Evolutionary conservation across 2,329 filamentous ascomycete genomes (phyloP).

Genomic region (Curvularia sp.): DNA sequence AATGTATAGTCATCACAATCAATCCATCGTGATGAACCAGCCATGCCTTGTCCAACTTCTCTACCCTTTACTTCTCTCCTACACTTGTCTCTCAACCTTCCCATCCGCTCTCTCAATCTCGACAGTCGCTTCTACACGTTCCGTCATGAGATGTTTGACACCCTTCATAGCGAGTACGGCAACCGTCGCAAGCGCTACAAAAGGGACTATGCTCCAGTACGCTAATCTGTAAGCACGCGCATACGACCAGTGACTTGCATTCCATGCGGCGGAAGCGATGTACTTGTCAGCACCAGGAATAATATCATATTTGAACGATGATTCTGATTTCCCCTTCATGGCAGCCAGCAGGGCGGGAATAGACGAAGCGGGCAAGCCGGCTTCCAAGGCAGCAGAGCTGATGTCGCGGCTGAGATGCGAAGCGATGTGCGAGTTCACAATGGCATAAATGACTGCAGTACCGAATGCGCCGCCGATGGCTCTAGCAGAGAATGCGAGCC

Average conservation of each 20-base stretch:
- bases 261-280: slow-evolving; percentile 32
- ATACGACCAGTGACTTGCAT: slow-evolving; percentile 42
- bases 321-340: slow-evolving; percentile 27
- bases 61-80: neutral
- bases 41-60: neutral
- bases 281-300: slow-evolving; percentile 26
- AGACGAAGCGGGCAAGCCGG: slow-evolving; percentile 33
- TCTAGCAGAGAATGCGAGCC: slow-evolving; percentile 44
- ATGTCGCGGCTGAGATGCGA: slow-evolving; percentile 34
- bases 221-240: slow-evolving; percentile 40
- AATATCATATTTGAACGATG: slow-evolving; percentile 17
- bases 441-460: slow-evolving; percentile 41
- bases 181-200: slow-evolving; percentile 38
- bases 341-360: slow-evolving; percentile 28
- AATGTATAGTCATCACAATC: neutral
- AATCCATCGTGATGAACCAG: neutral
- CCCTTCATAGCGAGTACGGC: slow-evolving; percentile 39
- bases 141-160: slow-evolving; percentile 41
- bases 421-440: slow-evolving; percentile 36
- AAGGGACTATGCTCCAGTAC: slow-evolving; percentile 44
- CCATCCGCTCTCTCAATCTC: slow-evolving; percentile 27
- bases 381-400: slow-evolving; percentile 29
- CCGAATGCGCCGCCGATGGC: slow-evolving; percentile 46
- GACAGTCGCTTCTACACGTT: slow-evolving; percentile 44
- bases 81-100: neutral